phyloP scores from a whole-genome alignment of 2,329 filamentous ascomycete species.

The Mycosphaerelloides madeirae region DNA sequence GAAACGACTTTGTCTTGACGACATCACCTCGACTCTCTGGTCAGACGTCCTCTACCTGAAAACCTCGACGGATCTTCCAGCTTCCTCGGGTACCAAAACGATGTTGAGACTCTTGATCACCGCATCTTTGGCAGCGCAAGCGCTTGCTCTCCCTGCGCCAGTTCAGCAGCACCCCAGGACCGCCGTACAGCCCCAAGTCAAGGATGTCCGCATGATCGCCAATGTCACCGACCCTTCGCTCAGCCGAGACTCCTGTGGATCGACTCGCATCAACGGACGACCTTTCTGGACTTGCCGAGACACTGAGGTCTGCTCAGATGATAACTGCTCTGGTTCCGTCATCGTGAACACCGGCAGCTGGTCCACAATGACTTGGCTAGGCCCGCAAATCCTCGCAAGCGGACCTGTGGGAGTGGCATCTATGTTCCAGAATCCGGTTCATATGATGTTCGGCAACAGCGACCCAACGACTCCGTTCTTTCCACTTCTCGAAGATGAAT shows the following conservation, averaged over 20 bases:
- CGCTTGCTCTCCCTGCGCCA: conserved; percentile 10
- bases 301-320: conserved; percentile 8
- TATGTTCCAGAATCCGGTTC: conserved; percentile 15
- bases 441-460: conserved; percentile 20
- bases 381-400: conserved; percentile 3
- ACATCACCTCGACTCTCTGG: no score
- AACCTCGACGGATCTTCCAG: no score
- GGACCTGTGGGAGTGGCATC: conserved; percentile 16
- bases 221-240: conserved; percentile 22
- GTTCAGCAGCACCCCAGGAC: background rate
- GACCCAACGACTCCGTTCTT: conserved; percentile 13
- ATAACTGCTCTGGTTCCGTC: conserved; percentile 11
- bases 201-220: conserved; percentile 13
- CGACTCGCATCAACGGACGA: conserved; percentile 14
- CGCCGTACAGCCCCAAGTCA: conserved; percentile 12
- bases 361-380: conserved; percentile 15
- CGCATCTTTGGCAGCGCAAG: conserved; percentile 6
- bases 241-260: conserved; percentile 25
- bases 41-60: no score
- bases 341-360: conserved; percentile 22
- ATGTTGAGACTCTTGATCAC: conserved; percentile 3
- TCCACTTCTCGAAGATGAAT: conserved; percentile 17
- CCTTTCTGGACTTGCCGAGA: conserved; percentile 27
- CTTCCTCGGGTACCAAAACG: no score
- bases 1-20: no score